These are phyloP conservation scores for Peniophora sp. DNA, from an alignment of 1,284 basidiomycete species.

Conservation along the genomic window DNA sequence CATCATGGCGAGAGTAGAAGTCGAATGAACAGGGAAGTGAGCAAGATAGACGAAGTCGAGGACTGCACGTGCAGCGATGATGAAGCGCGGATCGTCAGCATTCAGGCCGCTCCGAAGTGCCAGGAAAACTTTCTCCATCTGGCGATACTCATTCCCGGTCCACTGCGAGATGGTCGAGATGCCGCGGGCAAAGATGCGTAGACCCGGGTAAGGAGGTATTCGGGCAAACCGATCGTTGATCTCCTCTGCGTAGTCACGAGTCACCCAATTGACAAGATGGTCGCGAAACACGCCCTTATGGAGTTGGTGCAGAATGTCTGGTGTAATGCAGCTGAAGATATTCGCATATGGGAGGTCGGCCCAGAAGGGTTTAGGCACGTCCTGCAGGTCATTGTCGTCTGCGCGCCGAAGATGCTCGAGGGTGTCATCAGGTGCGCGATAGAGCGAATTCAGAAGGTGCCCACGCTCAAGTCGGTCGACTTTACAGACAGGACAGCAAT, in stretches of 20 bases:
- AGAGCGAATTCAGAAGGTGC: conserved; percentile 2
- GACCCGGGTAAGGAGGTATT: conserved; percentile 7
- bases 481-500: conserved; percentile 14
- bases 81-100: background rate
- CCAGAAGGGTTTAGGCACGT: conserved; percentile 21
- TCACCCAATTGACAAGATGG: conserved; percentile 19
- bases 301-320: conserved; percentile 23
- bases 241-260: conserved; percentile 6
- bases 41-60: conserved; percentile 23
- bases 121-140: conserved; percentile 19
- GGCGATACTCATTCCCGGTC: conserved; percentile 21
- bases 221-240: conserved; percentile 12
- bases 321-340: conserved; percentile 18
- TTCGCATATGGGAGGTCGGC: conserved; percentile 16
- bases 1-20: conserved; percentile 7
- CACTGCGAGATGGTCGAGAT: conserved; percentile 19
- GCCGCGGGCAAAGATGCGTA: conserved; percentile 17
- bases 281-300: conserved; percentile 23
- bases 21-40: conserved; percentile 13
- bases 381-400: conserved; percentile 7
- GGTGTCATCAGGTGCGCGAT: conserved; percentile 5
- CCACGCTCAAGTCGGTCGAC: conserved; percentile 7
- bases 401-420: conserved; percentile 1
- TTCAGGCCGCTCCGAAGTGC: conserved; percentile 10
- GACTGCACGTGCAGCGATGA: conserved; percentile 12